Conservation (phyloP, 1,284 basidiomycete genomes). For the Irpex sp. region DNA sequence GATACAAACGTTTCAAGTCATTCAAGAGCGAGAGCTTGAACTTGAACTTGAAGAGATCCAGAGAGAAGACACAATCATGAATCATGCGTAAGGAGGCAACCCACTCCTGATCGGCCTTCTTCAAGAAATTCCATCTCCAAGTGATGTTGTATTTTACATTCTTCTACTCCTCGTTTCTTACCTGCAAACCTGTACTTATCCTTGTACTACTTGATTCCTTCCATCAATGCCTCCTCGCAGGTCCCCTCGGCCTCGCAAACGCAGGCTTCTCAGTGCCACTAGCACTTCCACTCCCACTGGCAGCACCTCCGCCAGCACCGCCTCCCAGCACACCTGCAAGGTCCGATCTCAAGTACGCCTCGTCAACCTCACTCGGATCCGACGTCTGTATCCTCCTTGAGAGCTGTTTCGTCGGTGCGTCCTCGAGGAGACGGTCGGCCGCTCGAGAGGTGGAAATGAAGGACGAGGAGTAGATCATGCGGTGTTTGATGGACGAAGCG, state of each 20-base stretch:
- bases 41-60: too few relatives aligned
- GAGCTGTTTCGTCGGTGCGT: slow-evolving; percentile 35
- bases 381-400: slow-evolving; percentile 76
- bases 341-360: slow-evolving; percentile 53
- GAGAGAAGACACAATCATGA: too few relatives aligned
- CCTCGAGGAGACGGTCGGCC: slow-evolving; percentile 47
- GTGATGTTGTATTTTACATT: too few relatives aligned
- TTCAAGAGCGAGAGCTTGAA: too few relatives aligned
- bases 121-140: too few relatives aligned
- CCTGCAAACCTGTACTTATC: too few relatives aligned
- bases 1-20: too few relatives aligned
- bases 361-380: slow-evolving; percentile 68
- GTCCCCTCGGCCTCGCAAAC: slow-evolving; percentile 60
- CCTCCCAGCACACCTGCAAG: slow-evolving; percentile 31
- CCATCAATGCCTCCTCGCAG: slow-evolving; percentile 36
- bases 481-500: slow-evolving; percentile 69
- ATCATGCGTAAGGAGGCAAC: too few relatives aligned
- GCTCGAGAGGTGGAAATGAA: slow-evolving; percentile 50
- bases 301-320: slow-evolving; percentile 8
- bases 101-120: too few relatives aligned
- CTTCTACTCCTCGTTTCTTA: too few relatives aligned
- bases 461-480: slow-evolving; percentile 84
- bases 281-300: slow-evolving; percentile 2
- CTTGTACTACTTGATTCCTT: background rate
- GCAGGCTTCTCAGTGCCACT: slow-evolving; percentile 31